Conservation (phyloP, 2,329 filamentous ascomycete genomes). For the Chrysoporthe austroafricana region DNA sequence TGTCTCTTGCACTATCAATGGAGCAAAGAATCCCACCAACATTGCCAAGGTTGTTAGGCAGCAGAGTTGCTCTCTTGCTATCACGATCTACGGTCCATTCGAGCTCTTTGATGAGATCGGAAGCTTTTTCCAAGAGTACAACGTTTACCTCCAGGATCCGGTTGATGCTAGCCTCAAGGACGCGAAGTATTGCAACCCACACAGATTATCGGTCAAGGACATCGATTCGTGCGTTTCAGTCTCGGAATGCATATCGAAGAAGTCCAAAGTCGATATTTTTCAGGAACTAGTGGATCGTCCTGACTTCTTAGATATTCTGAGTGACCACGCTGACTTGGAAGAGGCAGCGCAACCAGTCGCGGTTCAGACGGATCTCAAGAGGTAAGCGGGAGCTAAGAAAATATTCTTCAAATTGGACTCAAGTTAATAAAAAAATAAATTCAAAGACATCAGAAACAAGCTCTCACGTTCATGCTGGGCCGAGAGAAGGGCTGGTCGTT, state of each 20-base stretch:
- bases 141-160: conserved; percentile 16
- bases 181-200: conserved; percentile 22
- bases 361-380: conserved; percentile 34
- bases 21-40: neutral
- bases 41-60: neutral
- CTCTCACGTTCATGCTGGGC: conserved; percentile 46
- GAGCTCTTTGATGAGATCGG: conserved; percentile 17
- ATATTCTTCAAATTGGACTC: neutral
- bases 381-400: conserved; percentile 27
- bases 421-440: too few relatives aligned
- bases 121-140: conserved; percentile 13
- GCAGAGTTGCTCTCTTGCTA: conserved; percentile 17
- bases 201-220: conserved; percentile 6
- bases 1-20: conserved; percentile 10
- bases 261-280: neutral
- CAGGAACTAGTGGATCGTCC: neutral
- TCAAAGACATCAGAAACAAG: conserved; percentile 48
- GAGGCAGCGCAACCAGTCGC: conserved; percentile 37
- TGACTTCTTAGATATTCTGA: conserved; percentile 28
- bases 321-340: conserved; percentile 33
- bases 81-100: neutral
- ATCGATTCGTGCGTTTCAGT: neutral
- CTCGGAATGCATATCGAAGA: neutral
- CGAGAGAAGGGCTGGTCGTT: conserved; percentile 44
- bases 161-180: neutral